Base-by-base conservation (phyloP, 2,329 filamentous ascomycete genomes). In the Clarireedia sp. region DNA sequence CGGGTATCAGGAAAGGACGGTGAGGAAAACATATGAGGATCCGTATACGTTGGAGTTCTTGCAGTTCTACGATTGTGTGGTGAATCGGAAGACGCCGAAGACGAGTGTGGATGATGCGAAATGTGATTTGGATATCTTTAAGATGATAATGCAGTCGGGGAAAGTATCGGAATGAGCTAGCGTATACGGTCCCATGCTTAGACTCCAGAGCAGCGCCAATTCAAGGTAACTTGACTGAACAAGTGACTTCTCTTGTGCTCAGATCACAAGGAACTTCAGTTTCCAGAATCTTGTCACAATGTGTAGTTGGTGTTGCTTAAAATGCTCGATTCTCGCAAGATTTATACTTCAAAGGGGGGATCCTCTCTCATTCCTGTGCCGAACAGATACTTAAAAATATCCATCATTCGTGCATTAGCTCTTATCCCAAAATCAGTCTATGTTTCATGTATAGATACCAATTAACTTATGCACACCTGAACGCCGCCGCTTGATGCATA, bases 11-110 rank as follows among this genome's bases (percentile, higher is more conserved):
- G 53, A 59, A 26, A 53, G 59, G n/a, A 49, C 52, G 38, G 40
- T 58, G 12, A 52, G 59, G n/a, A 60, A 54, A 47, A 76, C 75
- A 0, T 82, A 78, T 41, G 67, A 72, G 29, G 73, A 75, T 44
- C 62, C 69, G 0, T 75, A 72, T 54, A 72, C 70, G 0, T 53
- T 67, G 0, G 70, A 75, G 60, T 64, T 74, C 50, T 47, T 66
- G 38, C 65, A 71, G 17, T 59, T 73, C 9, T 69, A 72, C 46
- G 55, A 63, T 21, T 59, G 58, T 26, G 54, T 67, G 5, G 50
- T 62, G 2, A 51, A 67, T 19, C 64, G 62, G 33, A 67, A 63
- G 48, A 45, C 21, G 19, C 62, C 63, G 1, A 72, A 71, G 54
- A 70, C 66, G 9, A 67, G 60, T 7, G 61, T 63, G 16, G 51